Percentiles rank a stretch among this genome's conserved stretches.
phyloP scores from a whole-genome alignment of 495 filamentous ascomycete genomes.

The Penicillium lividum region DNA sequence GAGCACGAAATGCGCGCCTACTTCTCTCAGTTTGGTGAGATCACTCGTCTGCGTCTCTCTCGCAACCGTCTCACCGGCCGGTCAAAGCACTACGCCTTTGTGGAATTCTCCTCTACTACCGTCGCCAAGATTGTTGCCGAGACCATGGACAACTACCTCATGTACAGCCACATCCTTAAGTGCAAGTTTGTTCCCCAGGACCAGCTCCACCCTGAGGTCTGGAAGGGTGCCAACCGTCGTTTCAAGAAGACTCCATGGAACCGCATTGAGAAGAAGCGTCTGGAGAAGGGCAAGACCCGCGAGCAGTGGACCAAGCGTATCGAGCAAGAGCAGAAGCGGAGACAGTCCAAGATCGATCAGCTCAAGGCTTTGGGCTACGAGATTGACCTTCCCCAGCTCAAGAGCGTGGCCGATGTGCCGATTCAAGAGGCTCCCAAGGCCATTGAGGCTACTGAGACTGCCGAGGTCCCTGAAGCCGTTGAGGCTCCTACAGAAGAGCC shows the following conservation, averaged over 20 bases:
- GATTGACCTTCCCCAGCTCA: conserved; percentile 72
- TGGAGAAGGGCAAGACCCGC: conserved; percentile 68
- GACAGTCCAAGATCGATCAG: conserved; percentile 67
- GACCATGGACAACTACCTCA: conserved; percentile 97
- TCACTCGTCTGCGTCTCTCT: conserved; percentile 79
- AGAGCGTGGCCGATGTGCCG: conserved; percentile 61
- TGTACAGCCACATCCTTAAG: conserved; percentile 90
- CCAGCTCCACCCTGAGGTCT: conserved; percentile 77
- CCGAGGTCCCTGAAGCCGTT: conserved; percentile 33
- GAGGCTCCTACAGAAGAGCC: conserved; percentile 32
- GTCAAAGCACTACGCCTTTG: conserved; percentile 89
- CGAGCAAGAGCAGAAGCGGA: conserved; percentile 65
- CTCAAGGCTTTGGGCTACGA: conserved; percentile 83
- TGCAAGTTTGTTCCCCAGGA: conserved; percentile 74
- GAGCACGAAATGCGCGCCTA: conserved; percentile 93
- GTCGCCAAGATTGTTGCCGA: conserved; percentile 87
- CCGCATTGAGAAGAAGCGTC: conserved; percentile 70
- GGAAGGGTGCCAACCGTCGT: conserved; percentile 81
- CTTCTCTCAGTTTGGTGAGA: conserved; percentile 91
- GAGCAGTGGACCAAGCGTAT: conserved; percentile 76
- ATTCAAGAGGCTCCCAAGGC: conserved; percentile 37
- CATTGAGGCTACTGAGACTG: conserved; percentile 28
- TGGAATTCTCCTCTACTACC: conserved; percentile 76
- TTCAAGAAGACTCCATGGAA: conserved; percentile 88
- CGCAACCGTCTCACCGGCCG: conserved; percentile 86